Evolutionary conservation across 768 basidiomycete genomes (phyloP).

Genomic region (Gelatoporia subvermispora): DNA sequence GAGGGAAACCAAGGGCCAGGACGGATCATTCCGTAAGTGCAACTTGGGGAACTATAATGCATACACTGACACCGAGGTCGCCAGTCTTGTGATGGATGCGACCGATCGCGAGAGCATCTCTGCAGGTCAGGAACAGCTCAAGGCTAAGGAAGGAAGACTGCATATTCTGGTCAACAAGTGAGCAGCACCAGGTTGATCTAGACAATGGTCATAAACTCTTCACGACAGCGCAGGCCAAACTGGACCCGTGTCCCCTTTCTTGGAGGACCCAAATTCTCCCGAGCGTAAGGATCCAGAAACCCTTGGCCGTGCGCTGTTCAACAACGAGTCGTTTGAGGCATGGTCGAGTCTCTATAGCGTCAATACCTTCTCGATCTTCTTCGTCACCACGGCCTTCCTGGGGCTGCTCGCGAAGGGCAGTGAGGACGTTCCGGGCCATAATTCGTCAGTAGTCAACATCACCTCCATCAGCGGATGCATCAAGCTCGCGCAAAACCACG

Average conservation of each 20-base stretch:
- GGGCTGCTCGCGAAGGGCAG: constrained; percentile 72
- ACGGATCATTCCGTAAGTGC: constrained; percentile 53
- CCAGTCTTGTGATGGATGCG: constrained; percentile 65
- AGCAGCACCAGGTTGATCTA: constrained; percentile 12
- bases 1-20: constrained; percentile 43
- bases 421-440: constrained; percentile 49
- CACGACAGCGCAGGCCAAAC: constrained; percentile 76
- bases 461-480: constrained; percentile 72
- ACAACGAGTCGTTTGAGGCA: constrained; percentile 55
- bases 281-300: constrained; percentile 61
- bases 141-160: constrained; percentile 59
- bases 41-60: not conserved
- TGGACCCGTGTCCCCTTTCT: constrained; percentile 58
- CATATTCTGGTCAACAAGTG: constrained; percentile 85
- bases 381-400: constrained; percentile 71
- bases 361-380: constrained; percentile 76
- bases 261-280: constrained; percentile 50
- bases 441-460: constrained; percentile 69
- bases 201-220: too few relatives aligned
- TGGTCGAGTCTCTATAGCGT: constrained; percentile 62
- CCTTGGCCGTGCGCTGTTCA: constrained; percentile 64
- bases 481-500: constrained; percentile 73
- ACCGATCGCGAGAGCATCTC: constrained; percentile 66
- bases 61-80: not conserved
- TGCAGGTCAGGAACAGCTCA: constrained; percentile 46